A percentile compares a stretch with the other conserved stretches of the same genome.
phyloP scores from a whole-genome alignment of 768 basidiomycete genomes.

The Mrakia frigida region DNA sequence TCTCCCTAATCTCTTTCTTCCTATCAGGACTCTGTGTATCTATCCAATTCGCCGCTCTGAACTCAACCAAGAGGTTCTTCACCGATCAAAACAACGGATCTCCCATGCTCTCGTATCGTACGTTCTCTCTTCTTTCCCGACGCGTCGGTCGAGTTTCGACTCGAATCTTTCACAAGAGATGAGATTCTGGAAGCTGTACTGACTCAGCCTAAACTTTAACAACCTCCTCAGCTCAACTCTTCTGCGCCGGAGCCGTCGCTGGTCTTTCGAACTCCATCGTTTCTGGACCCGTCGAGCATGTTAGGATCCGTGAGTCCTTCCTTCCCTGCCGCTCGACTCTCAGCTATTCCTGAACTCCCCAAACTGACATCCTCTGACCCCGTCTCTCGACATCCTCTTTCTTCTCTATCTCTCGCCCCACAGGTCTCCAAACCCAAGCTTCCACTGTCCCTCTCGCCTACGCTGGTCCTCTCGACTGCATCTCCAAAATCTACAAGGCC shows the following conservation, averaged over 20 bases:
- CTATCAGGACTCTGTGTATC: constrained; percentile 70
- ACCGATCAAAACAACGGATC: constrained; percentile 55
- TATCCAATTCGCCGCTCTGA: constrained; percentile 89
- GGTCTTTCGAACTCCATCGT: constrained; percentile 88
- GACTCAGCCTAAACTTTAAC: neutral
- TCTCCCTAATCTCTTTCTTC: neutral
- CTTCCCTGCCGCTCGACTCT: no score
- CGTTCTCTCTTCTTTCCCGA: neutral
- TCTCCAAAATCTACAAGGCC: constrained; percentile 69
- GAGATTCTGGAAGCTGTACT: neutral
- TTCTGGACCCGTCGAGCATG: constrained; percentile 94
- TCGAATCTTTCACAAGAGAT: neutral
- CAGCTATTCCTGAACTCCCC: neutral
- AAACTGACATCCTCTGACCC: neutral
- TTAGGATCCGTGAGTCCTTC: constrained; percentile 76
- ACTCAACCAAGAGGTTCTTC: constrained; percentile 76
- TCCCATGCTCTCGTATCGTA: constrained; percentile 13
- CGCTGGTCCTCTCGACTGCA: constrained; percentile 78
- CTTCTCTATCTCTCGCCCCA: neutral
- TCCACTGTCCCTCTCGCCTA: constrained; percentile 64
- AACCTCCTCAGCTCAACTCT: constrained; percentile 56
- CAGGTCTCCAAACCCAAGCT: constrained; percentile 88
- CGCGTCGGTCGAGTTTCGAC: neutral
- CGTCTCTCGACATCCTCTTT: neutral
- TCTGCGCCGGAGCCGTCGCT: constrained; percentile 71